These are phyloP conservation scores for Saprolegnia parasitica DNA, from an alignment of 352 stramenopile genomes.

Conservation along the genomic window DNA sequence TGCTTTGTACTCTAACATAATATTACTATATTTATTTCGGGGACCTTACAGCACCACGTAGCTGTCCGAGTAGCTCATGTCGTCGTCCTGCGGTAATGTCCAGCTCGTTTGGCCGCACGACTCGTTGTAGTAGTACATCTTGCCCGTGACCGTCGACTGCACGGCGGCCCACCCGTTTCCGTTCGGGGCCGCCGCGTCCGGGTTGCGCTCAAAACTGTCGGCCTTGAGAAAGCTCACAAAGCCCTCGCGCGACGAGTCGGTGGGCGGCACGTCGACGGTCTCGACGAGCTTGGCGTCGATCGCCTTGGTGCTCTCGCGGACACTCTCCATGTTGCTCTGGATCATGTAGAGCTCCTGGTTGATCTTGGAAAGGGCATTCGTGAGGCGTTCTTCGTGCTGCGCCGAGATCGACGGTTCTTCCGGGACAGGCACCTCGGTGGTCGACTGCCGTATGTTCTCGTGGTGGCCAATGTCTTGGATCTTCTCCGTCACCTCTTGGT, in stretches of 20 bases:
- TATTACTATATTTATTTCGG: background rate
- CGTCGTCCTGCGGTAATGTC: conserved; percentile 47
- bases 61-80: conserved; percentile 37
- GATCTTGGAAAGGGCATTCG: conserved; percentile 14
- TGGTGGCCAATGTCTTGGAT: conserved; percentile 5
- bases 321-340: conserved; percentile 19
- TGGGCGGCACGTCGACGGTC: background rate
- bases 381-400: background rate
- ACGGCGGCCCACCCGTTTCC: conserved; percentile 58
- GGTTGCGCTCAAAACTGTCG: conserved; percentile 55
- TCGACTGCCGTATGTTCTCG: background rate
- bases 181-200: conserved; percentile 39
- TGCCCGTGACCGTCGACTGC: conserved; percentile 64
- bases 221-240: conserved; percentile 62
- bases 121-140: conserved; percentile 82
- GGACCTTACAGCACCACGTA: conserved; percentile 68
- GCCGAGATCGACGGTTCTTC: background rate
- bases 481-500: conserved; percentile 21
- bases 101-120: conserved; percentile 67
- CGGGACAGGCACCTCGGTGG: background rate
- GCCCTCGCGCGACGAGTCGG: conserved; percentile 34
- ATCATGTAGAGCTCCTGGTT: conserved; percentile 17
- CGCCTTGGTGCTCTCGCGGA: conserved; percentile 8
- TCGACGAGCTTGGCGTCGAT: conserved; percentile 16
- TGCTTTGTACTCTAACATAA: background rate